phyloP scores from a whole-genome alignment of 768 basidiomycete genomes.

The Pilatotrama ljubarskyi region DNA sequence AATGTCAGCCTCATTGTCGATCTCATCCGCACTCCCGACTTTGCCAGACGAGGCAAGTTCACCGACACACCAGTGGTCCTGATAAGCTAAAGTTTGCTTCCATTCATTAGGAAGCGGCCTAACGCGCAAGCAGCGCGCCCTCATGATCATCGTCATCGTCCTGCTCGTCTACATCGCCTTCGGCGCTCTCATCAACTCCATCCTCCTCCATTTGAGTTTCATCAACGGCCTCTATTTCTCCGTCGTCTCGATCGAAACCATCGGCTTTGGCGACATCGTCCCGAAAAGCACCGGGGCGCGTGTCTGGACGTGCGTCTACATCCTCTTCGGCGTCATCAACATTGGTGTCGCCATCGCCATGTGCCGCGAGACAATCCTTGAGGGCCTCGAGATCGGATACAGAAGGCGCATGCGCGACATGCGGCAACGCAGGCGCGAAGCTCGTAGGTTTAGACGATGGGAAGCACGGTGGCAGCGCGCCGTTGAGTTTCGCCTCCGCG shows the following conservation, averaged over 20 bases:
- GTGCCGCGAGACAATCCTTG: slow-evolving; percentile 70
- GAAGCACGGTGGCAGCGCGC: slow-evolving; percentile 59
- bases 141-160: slow-evolving; percentile 78
- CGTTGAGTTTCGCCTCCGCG: slow-evolving; percentile 62
- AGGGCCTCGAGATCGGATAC: slow-evolving; percentile 68
- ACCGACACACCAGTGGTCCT: too few species aligned
- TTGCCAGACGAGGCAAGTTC: slow-evolving; percentile 57
- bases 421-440: slow-evolving; percentile 46
- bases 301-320: slow-evolving; percentile 60
- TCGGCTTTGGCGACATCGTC: slow-evolving; percentile 74
- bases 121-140: slow-evolving; percentile 74
- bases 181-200: slow-evolving; percentile 61
- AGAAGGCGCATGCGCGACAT: slow-evolving; percentile 51
- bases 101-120: slow-evolving; percentile 66
- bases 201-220: slow-evolving; percentile 57
- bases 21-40: slow-evolving; percentile 56
- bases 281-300: slow-evolving; percentile 53
- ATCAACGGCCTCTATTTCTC: slow-evolving; percentile 80
- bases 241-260: slow-evolving; percentile 66
- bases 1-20: slow-evolving; percentile 72
- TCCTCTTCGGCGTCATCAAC: slow-evolving; percentile 60
- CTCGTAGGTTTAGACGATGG: slow-evolving; percentile 44
- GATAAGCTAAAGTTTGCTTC: neutral
- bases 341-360: slow-evolving; percentile 56
- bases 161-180: slow-evolving; percentile 73